Base-by-base conservation (phyloP, 805 yeast species). In the Starmerella scarabaei region DNA sequence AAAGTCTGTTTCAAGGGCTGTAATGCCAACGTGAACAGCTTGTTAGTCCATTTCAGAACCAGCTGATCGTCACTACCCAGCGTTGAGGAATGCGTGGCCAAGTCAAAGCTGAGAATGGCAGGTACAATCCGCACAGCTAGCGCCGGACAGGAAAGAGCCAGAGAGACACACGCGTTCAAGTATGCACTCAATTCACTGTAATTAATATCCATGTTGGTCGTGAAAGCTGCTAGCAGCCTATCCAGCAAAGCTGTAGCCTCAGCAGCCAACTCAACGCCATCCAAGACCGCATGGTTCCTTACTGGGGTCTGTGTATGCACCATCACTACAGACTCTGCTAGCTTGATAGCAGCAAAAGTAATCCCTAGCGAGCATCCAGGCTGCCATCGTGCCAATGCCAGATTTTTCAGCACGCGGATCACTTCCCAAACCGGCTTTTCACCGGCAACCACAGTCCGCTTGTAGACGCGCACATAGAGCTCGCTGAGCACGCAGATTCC, bases 221-320 rank as follows among this genome's bases (percentile, higher is more conserved):
- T 28, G 40, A 86, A 62, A 15, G 69, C 62, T 33, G 65, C 63
- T 35, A 84, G 61, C 23, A 88, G 56, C 27, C 73, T 57, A 49
- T 84, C 94, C 27, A 91, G 61, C 40, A 80, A 62, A 3, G 69
- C 75, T 40, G 68, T 70, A 0, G 86, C 79, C 55, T 86, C 94
- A 5, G 78, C 72, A 48, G 79, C 84, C 45, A 85, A 59, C 18
- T 63, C 57, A 8, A 59, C 49, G 28, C 64, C 64, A 38, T 72
- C 71, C 53, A 88, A 95, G 40, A 65, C 68, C 0, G 69, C 57
- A 17, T 67, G 66, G 3, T 75, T 74, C 40, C 65, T 57, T 3
- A 71, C 55, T 18, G 36, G 21, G 20, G 35, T 6, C 23, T 41
- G 53, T 20, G 34, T 38, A 24, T 48, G 47, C 11, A 41, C 29